A percentile compares a stretch with the other conserved stretches of the same genome.
phyloP scores from a whole-genome alignment of 2,329 filamentous ascomycete genomes.

The Neofusicoccum umdonicola region DNA sequence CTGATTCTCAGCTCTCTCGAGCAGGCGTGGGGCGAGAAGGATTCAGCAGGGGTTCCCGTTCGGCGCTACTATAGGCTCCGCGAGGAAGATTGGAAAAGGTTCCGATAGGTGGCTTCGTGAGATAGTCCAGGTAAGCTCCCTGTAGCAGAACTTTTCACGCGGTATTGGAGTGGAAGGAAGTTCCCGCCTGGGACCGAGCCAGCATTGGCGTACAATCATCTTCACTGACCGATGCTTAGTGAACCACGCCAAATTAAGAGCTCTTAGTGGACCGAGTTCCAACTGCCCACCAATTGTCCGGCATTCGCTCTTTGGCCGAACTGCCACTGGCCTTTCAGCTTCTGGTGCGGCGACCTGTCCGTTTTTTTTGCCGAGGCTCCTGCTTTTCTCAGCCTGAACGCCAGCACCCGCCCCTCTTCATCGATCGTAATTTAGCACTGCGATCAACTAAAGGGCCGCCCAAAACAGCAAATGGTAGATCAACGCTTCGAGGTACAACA shows the following conservation, averaged over 20 bases:
- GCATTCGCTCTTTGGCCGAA: not conserved
- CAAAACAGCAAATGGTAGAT: no score
- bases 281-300: no score
- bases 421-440: no score
- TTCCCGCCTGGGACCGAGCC: constrained; percentile 5
- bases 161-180: not conserved
- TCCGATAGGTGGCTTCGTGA: not conserved
- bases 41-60: not conserved
- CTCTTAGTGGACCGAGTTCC: no score
- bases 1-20: not conserved
- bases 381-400: no score
- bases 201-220: not conserved
- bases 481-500: no score
- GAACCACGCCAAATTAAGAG: not conserved
- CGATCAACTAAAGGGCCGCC: no score
- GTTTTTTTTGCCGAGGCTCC: no score
- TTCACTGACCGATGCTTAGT: not conserved
- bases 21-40: not conserved
- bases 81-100: not conserved
- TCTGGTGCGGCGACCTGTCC: no score
- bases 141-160: not conserved
- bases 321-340: not conserved
- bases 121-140: not conserved
- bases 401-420: no score
- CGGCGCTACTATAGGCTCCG: not conserved